A percentile compares a stretch with the other conserved stretches of the same genome.
These are phyloP conservation scores for Exophiala sideris DNA, from an alignment of 2,329 filamentous ascomycete species.

Conservation along the genomic window DNA sequence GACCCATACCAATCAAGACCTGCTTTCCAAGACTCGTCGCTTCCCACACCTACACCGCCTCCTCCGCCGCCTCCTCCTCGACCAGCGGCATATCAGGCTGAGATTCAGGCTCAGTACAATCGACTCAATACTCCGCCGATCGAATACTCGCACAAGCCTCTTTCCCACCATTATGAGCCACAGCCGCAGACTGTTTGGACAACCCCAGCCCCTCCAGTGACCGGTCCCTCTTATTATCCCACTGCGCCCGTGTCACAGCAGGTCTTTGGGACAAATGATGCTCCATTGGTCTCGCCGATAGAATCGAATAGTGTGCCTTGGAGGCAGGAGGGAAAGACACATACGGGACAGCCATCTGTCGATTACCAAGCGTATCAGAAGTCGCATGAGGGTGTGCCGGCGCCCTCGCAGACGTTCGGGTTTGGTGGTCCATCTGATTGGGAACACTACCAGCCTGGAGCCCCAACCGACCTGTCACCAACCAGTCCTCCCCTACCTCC, in stretches of 20 bases:
- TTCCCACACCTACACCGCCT: slow-evolving; percentile 23
- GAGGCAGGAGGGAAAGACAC: slow-evolving; percentile 13
- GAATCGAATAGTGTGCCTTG: slow-evolving; percentile 15
- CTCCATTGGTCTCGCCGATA: slow-evolving; percentile 25
- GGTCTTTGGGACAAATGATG: slow-evolving; percentile 15
- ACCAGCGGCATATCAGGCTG: slow-evolving; percentile 38
- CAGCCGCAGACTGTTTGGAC: slow-evolving; percentile 22
- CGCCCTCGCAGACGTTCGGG: slow-evolving; percentile 35
- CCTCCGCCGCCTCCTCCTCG: slow-evolving; percentile 43
- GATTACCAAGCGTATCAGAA: slow-evolving; percentile 22
- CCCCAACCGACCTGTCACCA: slow-evolving; percentile 17
- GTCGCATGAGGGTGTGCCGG: slow-evolving; percentile 17
- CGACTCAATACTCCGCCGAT: slow-evolving; percentile 31
- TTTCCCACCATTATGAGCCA: slow-evolving; percentile 34
- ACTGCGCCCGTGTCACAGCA: slow-evolving; percentile 7
- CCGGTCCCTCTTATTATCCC: slow-evolving; percentile 14
- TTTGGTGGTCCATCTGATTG: slow-evolving; percentile 46
- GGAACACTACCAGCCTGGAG: slow-evolving; percentile 37
- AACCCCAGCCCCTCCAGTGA: slow-evolving; percentile 8
- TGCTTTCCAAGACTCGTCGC: slow-evolving; percentile 22
- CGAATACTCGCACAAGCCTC: slow-evolving; percentile 33
- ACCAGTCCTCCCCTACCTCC: slow-evolving; percentile 9
- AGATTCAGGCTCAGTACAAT: slow-evolving; percentile 28
- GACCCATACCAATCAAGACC: slow-evolving; percentile 22
- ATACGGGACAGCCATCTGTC: slow-evolving; percentile 6